Percentiles rank a stretch among this genome's conserved stretches.
These are phyloP conservation scores for Wickerhamomyces alni DNA, from an alignment of 805 yeast genomes.

Conservation along the genomic window DNA sequence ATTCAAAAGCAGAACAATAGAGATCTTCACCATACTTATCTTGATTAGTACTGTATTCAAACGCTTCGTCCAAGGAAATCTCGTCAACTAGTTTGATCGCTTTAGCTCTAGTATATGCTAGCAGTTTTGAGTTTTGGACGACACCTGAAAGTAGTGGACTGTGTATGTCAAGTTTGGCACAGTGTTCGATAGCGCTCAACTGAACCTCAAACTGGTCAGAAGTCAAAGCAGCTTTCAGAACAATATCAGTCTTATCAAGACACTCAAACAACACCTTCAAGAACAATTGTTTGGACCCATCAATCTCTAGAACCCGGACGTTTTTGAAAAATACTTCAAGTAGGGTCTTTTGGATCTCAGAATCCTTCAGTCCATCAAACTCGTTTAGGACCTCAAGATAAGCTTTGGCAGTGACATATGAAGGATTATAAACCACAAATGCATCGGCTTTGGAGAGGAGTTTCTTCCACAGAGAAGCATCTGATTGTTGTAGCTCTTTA, in stretches of 20 bases:
- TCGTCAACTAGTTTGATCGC: slow-evolving; percentile 23
- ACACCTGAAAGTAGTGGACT: slow-evolving; percentile 12
- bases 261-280: slow-evolving; percentile 25
- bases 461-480: slow-evolving; percentile 3
- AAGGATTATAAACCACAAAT: slow-evolving; percentile 20
- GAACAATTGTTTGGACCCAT: slow-evolving; percentile 48
- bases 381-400: slow-evolving; percentile 22
- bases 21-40: slow-evolving; percentile 37
- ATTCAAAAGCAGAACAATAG: slow-evolving; percentile 42
- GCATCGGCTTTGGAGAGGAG: slow-evolving; percentile 5
- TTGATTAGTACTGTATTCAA: slow-evolving; percentile 26
- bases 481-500: slow-evolving; percentile 25
- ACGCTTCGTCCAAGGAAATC: slow-evolving; percentile 18
- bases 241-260: slow-evolving; percentile 20
- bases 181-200: slow-evolving; percentile 31
- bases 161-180: slow-evolving; percentile 9
- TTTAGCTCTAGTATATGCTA: slow-evolving; percentile 41
- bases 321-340: slow-evolving; percentile 9
- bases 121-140: slow-evolving; percentile 22
- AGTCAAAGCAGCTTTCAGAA: slow-evolving; percentile 29
- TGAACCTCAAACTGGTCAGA: slow-evolving; percentile 43
- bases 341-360: not conserved
- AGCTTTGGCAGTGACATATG: slow-evolving; percentile 29
- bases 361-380: not conserved
- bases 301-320: slow-evolving; percentile 22